phyloP scores from a whole-genome alignment of 2,329 filamentous ascomycete genomes.

The Sarocladiaceae sp. region DNA sequence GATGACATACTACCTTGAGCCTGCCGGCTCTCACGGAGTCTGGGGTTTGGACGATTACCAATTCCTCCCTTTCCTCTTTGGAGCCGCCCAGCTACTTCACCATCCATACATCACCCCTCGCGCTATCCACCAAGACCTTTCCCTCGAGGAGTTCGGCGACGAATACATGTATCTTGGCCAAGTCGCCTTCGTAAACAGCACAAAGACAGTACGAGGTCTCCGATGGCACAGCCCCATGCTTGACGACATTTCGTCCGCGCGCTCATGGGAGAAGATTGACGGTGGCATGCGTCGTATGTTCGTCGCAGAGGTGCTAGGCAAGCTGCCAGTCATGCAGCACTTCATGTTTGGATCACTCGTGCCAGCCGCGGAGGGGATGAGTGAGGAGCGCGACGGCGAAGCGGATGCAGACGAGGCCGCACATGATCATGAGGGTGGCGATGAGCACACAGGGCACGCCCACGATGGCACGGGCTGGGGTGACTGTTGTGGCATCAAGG shows the following conservation, averaged over 20 bases:
- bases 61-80: constrained; percentile 93
- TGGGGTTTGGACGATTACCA: constrained; percentile 98
- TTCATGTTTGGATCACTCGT: constrained; percentile 89
- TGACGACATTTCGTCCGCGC: constrained; percentile 90
- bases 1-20: constrained; percentile 92
- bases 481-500: constrained; percentile 96
- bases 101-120: constrained; percentile 77
- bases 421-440: constrained; percentile 27
- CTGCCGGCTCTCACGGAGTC: constrained; percentile 93
- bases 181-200: constrained; percentile 89
- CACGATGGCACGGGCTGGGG: constrained; percentile 74
- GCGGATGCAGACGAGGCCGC: constrained; percentile 51
- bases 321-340: constrained; percentile 97
- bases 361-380: constrained; percentile 79
- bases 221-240: constrained; percentile 98
- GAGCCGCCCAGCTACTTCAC: constrained; percentile 81
- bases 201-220: constrained; percentile 91
- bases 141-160: constrained; percentile 77
- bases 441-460: constrained; percentile 43
- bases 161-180: constrained; percentile 92
- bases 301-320: constrained; percentile 83
- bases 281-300: constrained; percentile 97
- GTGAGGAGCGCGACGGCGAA: constrained; percentile 47
- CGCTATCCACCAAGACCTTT: constrained; percentile 81
- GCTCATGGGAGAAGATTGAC: constrained; percentile 89